Percentiles rank a stretch among this genome's conserved stretches.
Conservation (phyloP, 2,329 filamentous ascomycete species). For the Plectosphaerella cucumerina region DNA sequence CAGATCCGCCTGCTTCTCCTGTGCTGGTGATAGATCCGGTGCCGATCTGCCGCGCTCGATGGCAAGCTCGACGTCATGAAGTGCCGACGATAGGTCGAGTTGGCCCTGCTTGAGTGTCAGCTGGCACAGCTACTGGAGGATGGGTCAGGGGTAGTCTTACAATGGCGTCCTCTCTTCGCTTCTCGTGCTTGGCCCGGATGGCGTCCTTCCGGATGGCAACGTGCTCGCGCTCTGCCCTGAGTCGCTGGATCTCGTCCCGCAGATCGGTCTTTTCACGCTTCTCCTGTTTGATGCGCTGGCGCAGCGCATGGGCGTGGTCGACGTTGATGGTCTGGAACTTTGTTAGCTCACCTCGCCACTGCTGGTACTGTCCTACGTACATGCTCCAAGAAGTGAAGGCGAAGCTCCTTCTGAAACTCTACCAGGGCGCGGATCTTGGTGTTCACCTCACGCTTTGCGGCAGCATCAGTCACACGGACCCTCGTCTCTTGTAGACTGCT, state of each 20-base stretch:
- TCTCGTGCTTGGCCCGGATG: conserved; percentile 55
- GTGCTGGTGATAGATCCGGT: conserved; percentile 37
- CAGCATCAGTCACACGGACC: conserved; percentile 33
- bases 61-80: conserved; percentile 60
- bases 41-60: conserved; percentile 46
- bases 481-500: conserved; percentile 38
- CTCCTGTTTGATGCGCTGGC: conserved; percentile 52
- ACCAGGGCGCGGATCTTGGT: conserved; percentile 54
- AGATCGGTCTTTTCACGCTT: conserved; percentile 54
- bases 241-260: conserved; percentile 55
- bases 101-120: conserved; percentile 29
- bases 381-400: conserved; percentile 52
- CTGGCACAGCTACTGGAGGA: background rate
- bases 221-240: conserved; percentile 57
- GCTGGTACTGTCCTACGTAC: conserved; percentile 34
- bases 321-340: conserved; percentile 49
- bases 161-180: conserved; percentile 45
- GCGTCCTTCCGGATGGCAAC: conserved; percentile 60
- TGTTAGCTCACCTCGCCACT: background rate
- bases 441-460: conserved; percentile 47
- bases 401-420: conserved; percentile 54
- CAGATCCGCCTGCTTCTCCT: conserved; percentile 45
- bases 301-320: conserved; percentile 53
- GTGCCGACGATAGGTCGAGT: conserved; percentile 50
- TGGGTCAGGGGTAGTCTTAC: conserved; percentile 28